These are phyloP conservation scores for Paramecium tetraurelia DNA, from an alignment of 73 alveolate species.

Conservation along the genomic window DNA sequence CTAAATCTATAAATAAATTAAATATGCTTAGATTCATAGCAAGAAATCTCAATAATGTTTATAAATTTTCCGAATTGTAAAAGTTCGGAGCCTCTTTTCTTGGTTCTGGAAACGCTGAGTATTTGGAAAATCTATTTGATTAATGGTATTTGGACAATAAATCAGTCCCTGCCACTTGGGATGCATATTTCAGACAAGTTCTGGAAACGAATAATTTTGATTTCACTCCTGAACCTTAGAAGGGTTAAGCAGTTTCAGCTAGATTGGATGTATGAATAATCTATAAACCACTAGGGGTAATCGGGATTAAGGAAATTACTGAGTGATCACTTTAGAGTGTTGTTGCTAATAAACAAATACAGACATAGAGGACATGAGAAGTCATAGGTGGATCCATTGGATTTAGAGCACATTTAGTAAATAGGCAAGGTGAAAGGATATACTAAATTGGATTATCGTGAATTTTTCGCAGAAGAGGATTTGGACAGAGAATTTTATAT, in stretches of 20 bases:
- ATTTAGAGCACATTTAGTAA: not conserved
- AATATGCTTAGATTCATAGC: not conserved
- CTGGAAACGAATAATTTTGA: constrained; percentile 26
- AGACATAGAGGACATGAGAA: constrained; percentile 81
- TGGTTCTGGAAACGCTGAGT: constrained; percentile 51
- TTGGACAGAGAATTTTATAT: constrained; percentile 77
- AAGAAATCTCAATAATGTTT: not conserved
- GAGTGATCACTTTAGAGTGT: constrained; percentile 68
- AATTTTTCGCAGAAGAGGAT: constrained; percentile 78
- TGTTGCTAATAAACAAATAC: constrained; percentile 68
- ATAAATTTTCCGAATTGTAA: constrained; percentile 21
- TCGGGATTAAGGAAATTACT: constrained; percentile 41
- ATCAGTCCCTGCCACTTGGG: constrained; percentile 80
- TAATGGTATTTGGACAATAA: constrained; percentile 72
- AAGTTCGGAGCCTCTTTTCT: not conserved
- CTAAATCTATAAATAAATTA: not conserved
- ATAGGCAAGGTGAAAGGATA: not conserved
- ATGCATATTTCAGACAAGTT: constrained; percentile 71
- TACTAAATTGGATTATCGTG: not conserved
- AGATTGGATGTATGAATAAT: constrained; percentile 19
- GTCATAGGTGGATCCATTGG: constrained; percentile 84
- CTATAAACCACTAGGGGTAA: not conserved
- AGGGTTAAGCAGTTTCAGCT: constrained; percentile 25
- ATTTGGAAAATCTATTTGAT: constrained; percentile 75
- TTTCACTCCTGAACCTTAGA: not conserved